Evolutionary conservation across 352 stramenopile species (phyloP).

Genomic region (Phytophthora pluvialis): DNA sequence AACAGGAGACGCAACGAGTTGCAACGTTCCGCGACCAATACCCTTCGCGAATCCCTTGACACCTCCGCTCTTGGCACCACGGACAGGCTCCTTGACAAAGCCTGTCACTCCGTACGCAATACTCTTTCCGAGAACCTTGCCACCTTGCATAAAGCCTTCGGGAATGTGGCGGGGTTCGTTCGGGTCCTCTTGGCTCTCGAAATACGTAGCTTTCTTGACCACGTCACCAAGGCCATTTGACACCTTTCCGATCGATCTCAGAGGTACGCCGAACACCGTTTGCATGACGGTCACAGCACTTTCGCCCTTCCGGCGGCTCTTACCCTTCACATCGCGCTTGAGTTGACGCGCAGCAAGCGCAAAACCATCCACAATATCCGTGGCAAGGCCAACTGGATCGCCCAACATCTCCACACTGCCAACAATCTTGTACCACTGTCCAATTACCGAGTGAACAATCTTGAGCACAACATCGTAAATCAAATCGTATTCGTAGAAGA

Average conservation of each 20-base stretch:
- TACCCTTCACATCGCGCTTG: conserved; percentile 80
- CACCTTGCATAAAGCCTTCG: conserved; percentile 76
- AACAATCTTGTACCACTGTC: conserved; percentile 92
- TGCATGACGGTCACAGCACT: conserved; percentile 82
- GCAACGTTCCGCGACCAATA: conserved; percentile 76
- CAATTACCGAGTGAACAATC: conserved; percentile 76
- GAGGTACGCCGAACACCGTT: conserved; percentile 80
- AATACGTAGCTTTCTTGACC: conserved; percentile 84
- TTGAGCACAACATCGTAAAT: conserved; percentile 75
- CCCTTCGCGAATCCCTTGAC: conserved; percentile 88
- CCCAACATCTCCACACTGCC: conserved; percentile 86
- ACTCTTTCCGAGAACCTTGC: conserved; percentile 80
- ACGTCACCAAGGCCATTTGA: conserved; percentile 87
- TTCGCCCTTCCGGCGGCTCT: conserved; percentile 83
- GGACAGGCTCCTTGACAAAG: conserved; percentile 85
- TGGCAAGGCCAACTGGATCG: conserved; percentile 83
- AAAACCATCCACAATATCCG: conserved; percentile 88
- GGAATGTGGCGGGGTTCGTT: conserved; percentile 78
- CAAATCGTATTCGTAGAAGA: conserved; percentile 89
- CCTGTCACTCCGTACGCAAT: conserved; percentile 76
- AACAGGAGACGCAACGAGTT: conserved; percentile 81
- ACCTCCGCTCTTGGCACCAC: conserved; percentile 72
- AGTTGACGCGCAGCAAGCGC: conserved; percentile 77
- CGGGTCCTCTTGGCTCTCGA: conserved; percentile 79
- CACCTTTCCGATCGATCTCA: conserved; percentile 81